Percentiles rank a stretch among this genome's conserved stretches.
Evolutionary conservation across 352 stramenopile genomes (phyloP).

Genomic region (Pythium dissotocum): DNA sequence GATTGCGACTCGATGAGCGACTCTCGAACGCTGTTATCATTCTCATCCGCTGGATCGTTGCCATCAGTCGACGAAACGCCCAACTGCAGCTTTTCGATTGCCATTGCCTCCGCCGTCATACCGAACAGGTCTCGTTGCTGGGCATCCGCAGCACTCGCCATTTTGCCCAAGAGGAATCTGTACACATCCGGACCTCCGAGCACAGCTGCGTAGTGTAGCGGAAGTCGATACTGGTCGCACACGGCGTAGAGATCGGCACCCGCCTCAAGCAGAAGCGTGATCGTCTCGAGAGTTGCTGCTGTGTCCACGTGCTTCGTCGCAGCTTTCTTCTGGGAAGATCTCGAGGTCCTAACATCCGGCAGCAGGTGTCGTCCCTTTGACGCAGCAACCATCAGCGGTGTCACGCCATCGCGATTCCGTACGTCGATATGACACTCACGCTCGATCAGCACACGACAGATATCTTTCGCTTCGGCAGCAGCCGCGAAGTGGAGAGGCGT

Average conservation of each 20-base stretch:
- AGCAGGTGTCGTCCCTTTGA: constrained; percentile 17
- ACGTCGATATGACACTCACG: constrained; percentile 67
- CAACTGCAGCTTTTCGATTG: constrained; percentile 30
- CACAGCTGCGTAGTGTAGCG: constrained; percentile 76
- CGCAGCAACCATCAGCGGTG: constrained; percentile 83
- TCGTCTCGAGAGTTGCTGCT: constrained; percentile 58
- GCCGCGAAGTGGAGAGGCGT: constrained; percentile 83
- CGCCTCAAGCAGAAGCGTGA: constrained; percentile 71
- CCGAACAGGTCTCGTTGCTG: constrained; percentile 73
- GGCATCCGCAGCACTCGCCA: constrained; percentile 38
- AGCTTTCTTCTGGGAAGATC: background rate
- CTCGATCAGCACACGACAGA: constrained; percentile 75
- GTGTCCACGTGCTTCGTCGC: constrained; percentile 50
- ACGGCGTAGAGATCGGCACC: constrained; percentile 61
- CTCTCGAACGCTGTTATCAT: constrained; percentile 37
- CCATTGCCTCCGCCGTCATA: constrained; percentile 53
- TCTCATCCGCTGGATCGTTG: constrained; percentile 22
- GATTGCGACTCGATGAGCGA: constrained; percentile 26
- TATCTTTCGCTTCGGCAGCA: constrained; percentile 52
- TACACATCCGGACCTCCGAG: constrained; percentile 65
- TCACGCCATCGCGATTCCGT: constrained; percentile 67
- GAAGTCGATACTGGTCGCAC: constrained; percentile 66
- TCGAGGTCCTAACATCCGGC: constrained; percentile 7
- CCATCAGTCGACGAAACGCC: background rate
- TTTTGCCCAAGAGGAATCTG: constrained; percentile 50